These are phyloP conservation scores for Allium fistulosum DNA, from an alignment of 106 monocot species.

Conservation along the genomic window DNA sequence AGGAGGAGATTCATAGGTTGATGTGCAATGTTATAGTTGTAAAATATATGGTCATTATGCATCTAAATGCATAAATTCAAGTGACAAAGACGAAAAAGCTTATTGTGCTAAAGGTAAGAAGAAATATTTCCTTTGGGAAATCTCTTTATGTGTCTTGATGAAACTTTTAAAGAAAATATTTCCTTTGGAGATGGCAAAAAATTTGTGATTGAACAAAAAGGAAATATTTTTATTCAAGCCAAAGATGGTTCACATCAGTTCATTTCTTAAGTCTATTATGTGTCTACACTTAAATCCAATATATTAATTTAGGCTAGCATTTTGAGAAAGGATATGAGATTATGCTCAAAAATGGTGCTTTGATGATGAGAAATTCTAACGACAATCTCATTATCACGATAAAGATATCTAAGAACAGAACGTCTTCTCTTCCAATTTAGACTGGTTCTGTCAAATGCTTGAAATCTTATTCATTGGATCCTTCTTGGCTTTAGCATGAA, in stretches of 20 bases:
- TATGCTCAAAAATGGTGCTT: too few species aligned
- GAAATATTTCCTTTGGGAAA: conserved; percentile 5
- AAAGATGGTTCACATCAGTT: background rate
- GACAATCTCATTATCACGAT: background rate
- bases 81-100: too few species aligned
- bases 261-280: too few species aligned
- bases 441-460: background rate
- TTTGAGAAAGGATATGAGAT: conserved; percentile 3
- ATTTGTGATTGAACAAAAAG: background rate
- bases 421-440: background rate
- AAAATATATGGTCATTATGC: too few species aligned
- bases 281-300: background rate
- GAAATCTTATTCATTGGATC: background rate
- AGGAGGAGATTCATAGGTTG: too few species aligned
- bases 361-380: background rate
- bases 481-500: conserved; percentile 8
- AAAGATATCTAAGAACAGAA: background rate
- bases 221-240: conserved; percentile 1
- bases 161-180: background rate
- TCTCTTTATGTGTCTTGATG: background rate
- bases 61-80: too few species aligned
- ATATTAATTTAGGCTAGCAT: conserved; percentile 4
- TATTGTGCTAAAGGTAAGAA: too few species aligned
- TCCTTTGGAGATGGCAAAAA: conserved; percentile 1
- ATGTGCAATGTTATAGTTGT: too few species aligned